A percentile compares a stretch with the other conserved stretches of the same genome.
Evolutionary conservation across 345 rosid species (phyloP).

Genomic region (Syzygium aqueum): DNA sequence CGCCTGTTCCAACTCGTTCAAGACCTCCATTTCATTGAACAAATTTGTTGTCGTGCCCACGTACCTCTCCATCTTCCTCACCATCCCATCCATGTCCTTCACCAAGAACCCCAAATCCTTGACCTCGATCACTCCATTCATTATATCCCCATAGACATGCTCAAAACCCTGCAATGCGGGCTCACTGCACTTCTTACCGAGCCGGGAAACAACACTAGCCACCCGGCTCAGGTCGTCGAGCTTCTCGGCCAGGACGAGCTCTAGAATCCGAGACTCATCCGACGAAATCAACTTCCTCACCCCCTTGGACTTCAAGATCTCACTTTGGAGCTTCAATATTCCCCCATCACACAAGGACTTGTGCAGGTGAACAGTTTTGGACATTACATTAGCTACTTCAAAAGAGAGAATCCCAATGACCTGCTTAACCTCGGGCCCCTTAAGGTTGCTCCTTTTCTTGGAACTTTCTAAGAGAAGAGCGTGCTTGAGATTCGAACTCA

Average conservation of each 20-base stretch:
- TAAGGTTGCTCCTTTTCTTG: conserved; percentile 14
- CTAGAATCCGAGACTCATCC: conserved; percentile 53
- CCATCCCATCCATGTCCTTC: conserved; percentile 89
- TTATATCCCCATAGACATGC: conserved; percentile 81
- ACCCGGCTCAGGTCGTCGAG: conserved; percentile 78
- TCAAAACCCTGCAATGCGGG: conserved; percentile 94
- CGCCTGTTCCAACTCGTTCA: conserved; percentile 79
- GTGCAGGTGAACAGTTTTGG: conserved; percentile 76
- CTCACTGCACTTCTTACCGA: conserved; percentile 79
- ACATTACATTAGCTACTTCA: conserved; percentile 86
- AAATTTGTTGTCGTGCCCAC: conserved; percentile 60
- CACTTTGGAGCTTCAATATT: conserved; percentile 61
- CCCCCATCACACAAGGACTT: conserved; percentile 70
- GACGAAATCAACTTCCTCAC: conserved; percentile 50
- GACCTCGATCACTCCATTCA: conserved; percentile 68
- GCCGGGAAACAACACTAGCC: conserved; percentile 70
- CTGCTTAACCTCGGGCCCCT: conserved; percentile 27
- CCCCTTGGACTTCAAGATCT: conserved; percentile 62
- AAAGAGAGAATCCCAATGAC: conserved; percentile 78
- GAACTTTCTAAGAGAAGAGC: conserved; percentile 61
- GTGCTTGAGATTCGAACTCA: conserved; percentile 77
- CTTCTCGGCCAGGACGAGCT: conserved; percentile 77
- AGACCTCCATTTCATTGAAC: conserved; percentile 83
- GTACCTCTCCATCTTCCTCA: conserved; percentile 85
- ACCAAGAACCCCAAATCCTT: conserved; percentile 78